A percentile compares a stretch with the other conserved stretches of the same genome.
These are phyloP conservation scores for Macroventuria anomochaeta DNA, from an alignment of 2,329 filamentous ascomycete genomes.

Conservation along the genomic window DNA sequence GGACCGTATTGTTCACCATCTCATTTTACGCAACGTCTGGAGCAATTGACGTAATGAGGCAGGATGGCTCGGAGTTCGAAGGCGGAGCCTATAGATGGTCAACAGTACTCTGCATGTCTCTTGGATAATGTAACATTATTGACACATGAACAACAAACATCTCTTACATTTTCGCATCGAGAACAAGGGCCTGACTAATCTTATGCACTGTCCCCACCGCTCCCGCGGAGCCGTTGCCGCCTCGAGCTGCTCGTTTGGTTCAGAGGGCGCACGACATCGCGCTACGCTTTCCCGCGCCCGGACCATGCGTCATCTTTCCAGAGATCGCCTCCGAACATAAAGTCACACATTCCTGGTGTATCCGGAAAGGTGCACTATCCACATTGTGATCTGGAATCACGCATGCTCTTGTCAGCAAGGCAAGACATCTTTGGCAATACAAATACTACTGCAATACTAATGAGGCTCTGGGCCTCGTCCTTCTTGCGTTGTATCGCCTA, in stretches of 20 bases:
- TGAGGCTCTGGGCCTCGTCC: slow-evolving; percentile 1
- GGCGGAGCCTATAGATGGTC: slow-evolving; percentile 22
- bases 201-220: neutral
- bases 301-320: slow-evolving; percentile 14
- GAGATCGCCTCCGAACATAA: neutral
- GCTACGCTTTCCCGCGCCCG: slow-evolving; percentile 10
- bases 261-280: slow-evolving; percentile 1
- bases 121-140: slow-evolving; percentile 19
- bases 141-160: neutral
- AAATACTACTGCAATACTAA: slow-evolving; percentile 15
- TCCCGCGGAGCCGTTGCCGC: slow-evolving; percentile 6
- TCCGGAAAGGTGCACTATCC: neutral
- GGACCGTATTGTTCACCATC: slow-evolving; percentile 1
- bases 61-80: slow-evolving; percentile 18
- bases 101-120: slow-evolving; percentile 8
- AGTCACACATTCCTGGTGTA: slow-evolving; percentile 3
- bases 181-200: slow-evolving; percentile 1
- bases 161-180: neutral
- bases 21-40: slow-evolving; percentile 13
- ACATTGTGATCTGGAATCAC: slow-evolving; percentile 4
- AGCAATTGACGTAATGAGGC: slow-evolving; percentile 25
- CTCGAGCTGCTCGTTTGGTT: slow-evolving; percentile 3
- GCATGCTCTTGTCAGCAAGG: slow-evolving; percentile 5
- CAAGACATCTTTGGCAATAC: neutral
- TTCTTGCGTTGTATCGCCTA: neutral